Evolutionary conservation across 768 basidiomycete genomes (phyloP), one percentile per base, ranked within the genome.

Genomic region (Collybiopsis luxurians): DNA sequence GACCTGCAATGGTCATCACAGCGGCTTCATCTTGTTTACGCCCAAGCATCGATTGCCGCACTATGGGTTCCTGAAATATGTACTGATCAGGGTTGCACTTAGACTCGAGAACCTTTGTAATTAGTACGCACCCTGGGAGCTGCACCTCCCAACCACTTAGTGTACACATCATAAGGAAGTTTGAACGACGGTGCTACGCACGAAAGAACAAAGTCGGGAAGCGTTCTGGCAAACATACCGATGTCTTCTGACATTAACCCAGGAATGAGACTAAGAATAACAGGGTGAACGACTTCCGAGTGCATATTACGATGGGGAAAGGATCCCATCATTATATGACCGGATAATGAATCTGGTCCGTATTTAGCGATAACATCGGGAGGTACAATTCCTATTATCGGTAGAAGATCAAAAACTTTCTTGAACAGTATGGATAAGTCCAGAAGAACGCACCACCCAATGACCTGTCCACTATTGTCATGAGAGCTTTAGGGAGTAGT

Each of bases 301-400:
- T 51, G 50, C 50, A 51, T 51, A 26, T 51, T 51, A 21, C 50
- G 50, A 39, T 51, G 50, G 21, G 50, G 50, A 26, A 51, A 51
- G 21, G 50, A 51, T 4, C 50, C 50, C 50, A 51, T 51, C 50
- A 51, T 51, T 1, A 51, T 51, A 39, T 51, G 50, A n/a, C 50
- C 50, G 26, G 50, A 36, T 15, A 51, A 34, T 4, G 50, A 51
- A 34, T 51, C 36, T 9, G 50, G 34, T 11, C 50, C 50, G 50
- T 39, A 51, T 15, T 51, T 51, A 5, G 34, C 36, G n/a, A 51
- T 51, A 5, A 51, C 38, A 26, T 51, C 50, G 11, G 50, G 50
- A 39, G 50, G 50, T 13, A 51, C 50, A n/a, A 51, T 51, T 24
- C 50, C 50, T 50, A n/a, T n/a, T n/a, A n/a, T n/a, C n/a, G n/a